Evolutionary conservation across 768 basidiomycete species (phyloP), one percentile per base, ranked within the genome.

Genomic region (Nidularia pulvinata): DNA sequence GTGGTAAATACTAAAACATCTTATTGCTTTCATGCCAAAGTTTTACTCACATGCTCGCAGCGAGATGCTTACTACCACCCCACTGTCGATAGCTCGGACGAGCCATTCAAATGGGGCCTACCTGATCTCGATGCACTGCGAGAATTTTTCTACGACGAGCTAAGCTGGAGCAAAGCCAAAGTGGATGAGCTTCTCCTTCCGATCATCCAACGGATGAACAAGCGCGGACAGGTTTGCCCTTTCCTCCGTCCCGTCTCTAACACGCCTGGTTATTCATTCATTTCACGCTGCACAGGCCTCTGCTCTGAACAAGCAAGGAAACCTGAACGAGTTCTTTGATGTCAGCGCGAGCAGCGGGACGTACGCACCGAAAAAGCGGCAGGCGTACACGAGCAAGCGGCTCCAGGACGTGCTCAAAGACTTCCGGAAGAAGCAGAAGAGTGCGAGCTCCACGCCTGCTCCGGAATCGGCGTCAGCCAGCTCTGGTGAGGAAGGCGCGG

Each of bases 111-210:
- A 61, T 99, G 96, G 96, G 95, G 93, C 4, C 74, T 95, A 57
- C 93, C 95, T n/a, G 97, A 98, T 65, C 82, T 99, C 1, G 93
- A 97, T 64, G 95, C 88, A 2, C 81, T 99, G 51, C 85, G 95
- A 57, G 70, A 79, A 46, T 91, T 90, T 62, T 72, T 95, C 51
- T 76, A 77, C 16, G 78, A 85, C 50, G 95, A 97, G 61, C 78
- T 98, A 7, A 81, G 86, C 10, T 98, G 95, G 95, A 72, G 76
- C 11, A 81, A 87, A 59, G 67, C 67, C 19, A 97, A 96, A 71
- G 92, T 93, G 0, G 93, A 97, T 62, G 93, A 96, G 48, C 78
- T 94, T 32, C 73, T 98, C n/a, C 72, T 93, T 45, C 95, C 95
- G 13, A 93, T 97, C 61, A 91, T 98, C 44, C 93, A 91, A 59